Base-by-base conservation (phyloP, 179 eudicot genomes). In the Beta lomatogona region DNA sequence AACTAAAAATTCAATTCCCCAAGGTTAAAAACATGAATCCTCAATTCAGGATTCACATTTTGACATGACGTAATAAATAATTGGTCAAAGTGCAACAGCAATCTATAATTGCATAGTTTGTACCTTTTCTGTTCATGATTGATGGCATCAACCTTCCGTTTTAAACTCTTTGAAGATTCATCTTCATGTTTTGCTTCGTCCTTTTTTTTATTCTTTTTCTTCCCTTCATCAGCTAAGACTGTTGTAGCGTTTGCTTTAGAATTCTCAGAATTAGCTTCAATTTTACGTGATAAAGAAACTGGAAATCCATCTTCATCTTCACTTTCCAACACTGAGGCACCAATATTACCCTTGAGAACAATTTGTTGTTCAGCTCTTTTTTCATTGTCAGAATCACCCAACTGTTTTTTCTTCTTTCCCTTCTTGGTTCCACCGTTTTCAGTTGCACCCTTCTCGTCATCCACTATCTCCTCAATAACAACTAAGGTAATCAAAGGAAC, bases 291-390 rank as follows among this genome's bases (percentile, higher is more conserved):
- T n/a, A 88, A 82, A 57, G 92, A 86, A 78, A 88, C 72, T 28
- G 99, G 92, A 75, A 84, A 85, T 11, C 88, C 88, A 79, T 95
- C 97, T 80, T 93, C 98, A 80, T 90, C 97, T 80, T 90, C 98
- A 84, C 90, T 92, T 70, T 88, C 91, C 61, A 91, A 79, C 41
- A 86, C 83, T 64, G 86, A 71, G 54, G 64, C 82, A 44, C 65
- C 80, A 77, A 76, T 15, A 71, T 73, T 59, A 10, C 76, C 86
- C 82, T 83, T 78, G 66, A 82, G 88, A 48, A 83, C 88, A 82
- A 89, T 86, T 81, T 88, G 85, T 82, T 87, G 85, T 13, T 67
- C 84, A 7, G 86, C 73, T 52, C 63, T 70, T 61, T 69, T 64
- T 7, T 90, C 93, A 66, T 86, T 85, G 58, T 89, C 87, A 50